Evolutionary conservation across 1,139 yeast genomes (phyloP).

Genomic region (Suhomyces panamericanus): DNA sequence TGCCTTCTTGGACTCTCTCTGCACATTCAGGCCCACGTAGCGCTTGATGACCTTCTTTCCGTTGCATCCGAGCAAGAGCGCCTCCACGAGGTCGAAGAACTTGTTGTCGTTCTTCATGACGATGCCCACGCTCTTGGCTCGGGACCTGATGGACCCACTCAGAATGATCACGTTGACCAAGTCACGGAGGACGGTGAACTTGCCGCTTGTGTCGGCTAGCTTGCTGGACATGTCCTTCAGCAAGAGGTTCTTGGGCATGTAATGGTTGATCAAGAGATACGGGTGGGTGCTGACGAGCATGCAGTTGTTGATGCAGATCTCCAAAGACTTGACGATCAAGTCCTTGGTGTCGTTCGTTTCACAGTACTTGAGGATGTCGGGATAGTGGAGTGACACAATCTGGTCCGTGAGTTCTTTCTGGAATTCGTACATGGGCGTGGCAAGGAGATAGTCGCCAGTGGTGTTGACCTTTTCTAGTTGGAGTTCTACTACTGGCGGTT

Average conservation of each 20-base stretch:
- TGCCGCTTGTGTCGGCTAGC: constrained; percentile 82
- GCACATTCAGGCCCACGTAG: constrained; percentile 62
- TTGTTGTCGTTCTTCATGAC: constrained; percentile 41
- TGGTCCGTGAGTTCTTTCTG: constrained; percentile 93
- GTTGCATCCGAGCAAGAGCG: constrained; percentile 66
- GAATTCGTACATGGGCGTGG: constrained; percentile 85
- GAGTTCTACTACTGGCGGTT: constrained; percentile 70
- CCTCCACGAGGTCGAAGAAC: constrained; percentile 75
- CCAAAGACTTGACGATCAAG: constrained; percentile 65
- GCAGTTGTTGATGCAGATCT: constrained; percentile 72
- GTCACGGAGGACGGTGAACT: constrained; percentile 69
- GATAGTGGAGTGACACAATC: constrained; percentile 84
- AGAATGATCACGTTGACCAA: constrained; percentile 46
- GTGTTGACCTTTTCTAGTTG: constrained; percentile 36
- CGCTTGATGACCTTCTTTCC: constrained; percentile 58
- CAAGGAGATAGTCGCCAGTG: constrained; percentile 75
- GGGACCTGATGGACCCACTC: constrained; percentile 47
- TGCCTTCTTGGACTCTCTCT: constrained; percentile 37
- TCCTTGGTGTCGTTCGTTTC: constrained; percentile 62
- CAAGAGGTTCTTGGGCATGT: constrained; percentile 78
- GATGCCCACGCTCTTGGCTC: constrained; percentile 38
- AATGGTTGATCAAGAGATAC: constrained; percentile 77
- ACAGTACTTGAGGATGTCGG: constrained; percentile 84
- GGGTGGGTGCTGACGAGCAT: constrained; percentile 88
- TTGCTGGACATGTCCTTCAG: constrained; percentile 76